Conservation (phyloP, 2,329 filamentous ascomycete species). For the Pseudogymnoascus pannorum region DNA sequence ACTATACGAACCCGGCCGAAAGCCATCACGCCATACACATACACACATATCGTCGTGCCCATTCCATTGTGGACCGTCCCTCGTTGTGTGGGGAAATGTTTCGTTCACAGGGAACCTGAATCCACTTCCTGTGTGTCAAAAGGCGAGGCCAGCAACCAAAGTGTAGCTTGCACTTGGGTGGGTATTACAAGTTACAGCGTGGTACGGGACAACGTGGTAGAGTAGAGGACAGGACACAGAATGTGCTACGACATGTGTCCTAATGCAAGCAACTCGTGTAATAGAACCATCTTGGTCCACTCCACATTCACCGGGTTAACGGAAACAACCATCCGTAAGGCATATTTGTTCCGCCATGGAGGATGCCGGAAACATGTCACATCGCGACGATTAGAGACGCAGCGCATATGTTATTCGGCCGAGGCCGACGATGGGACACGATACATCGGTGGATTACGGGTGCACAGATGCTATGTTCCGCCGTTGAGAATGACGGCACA, state of each 20-base stretch:
- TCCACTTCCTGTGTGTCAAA: background rate
- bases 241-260: too few species aligned
- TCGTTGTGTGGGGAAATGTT: background rate
- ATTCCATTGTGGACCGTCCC: background rate
- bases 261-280: background rate
- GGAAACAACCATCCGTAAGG: background rate
- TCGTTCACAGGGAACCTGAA: background rate
- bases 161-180: background rate
- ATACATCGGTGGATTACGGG: too few species aligned
- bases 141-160: background rate
- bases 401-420: background rate
- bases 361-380: background rate
- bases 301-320: background rate
- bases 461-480: background rate
- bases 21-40: background rate
- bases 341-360: background rate
- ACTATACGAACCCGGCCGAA: background rate
- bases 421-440: too few species aligned
- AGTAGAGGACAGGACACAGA: background rate
- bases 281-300: background rate
- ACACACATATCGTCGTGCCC: too few species aligned
- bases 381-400: background rate
- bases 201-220: background rate
- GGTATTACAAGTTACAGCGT: background rate
- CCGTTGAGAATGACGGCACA: background rate